Evolutionary conservation across 192 early-diverging fungal species (phyloP), one percentile per base, ranked within the genome.

Genomic region (Coemansia sp.): DNA sequence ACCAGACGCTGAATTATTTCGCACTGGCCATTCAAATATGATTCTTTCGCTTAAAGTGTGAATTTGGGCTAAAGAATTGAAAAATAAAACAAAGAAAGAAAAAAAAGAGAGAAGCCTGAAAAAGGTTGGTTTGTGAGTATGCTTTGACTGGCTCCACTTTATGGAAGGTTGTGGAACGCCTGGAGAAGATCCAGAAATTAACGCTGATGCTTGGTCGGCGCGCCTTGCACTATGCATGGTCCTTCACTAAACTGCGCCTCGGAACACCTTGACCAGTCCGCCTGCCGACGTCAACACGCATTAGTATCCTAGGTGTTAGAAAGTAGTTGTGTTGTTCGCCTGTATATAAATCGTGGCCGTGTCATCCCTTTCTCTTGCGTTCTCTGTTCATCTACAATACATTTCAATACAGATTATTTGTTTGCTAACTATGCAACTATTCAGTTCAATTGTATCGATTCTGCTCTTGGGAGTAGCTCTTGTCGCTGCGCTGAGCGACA

Each of bases 401-500:
- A 21, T 1, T n/a, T 48, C 19, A 21, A 6, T n/a, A 1, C 19
- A 27, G 24, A 27, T 48, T 9, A 51, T 44, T 34, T 50, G 11
- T n/a, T 31, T 21, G 31, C 7, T 27, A 41, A 46, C 14, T 48
- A 68, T 68, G 67, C 48, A 61, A 19, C 39, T 67, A 13, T 21
- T 27, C 11, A 35, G 24, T 4, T 4, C 31, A 11, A 27, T 50
- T 34, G 7, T 16, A 6, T 57, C 29, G 16, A 33, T 34, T 14
- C 29, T 57, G 17, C 33, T 46, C 41, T 46, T 54, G 41, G 51
- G 50, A 13, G 35, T 64, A n/a, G 11, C 62, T 27, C 24, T 68
- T 60, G 68, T 37, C 7, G 62, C 44, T 1, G 53, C 63, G 4
- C 39, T 78, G 29, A 59, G 66, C 1, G 76, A 78, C 53, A 72